Percentiles rank a stretch among this genome's conserved stretches.
These are phyloP conservation scores for Articulospora tetracladia DNA, from an alignment of 495 filamentous ascomycete genomes.

Conservation along the genomic window DNA sequence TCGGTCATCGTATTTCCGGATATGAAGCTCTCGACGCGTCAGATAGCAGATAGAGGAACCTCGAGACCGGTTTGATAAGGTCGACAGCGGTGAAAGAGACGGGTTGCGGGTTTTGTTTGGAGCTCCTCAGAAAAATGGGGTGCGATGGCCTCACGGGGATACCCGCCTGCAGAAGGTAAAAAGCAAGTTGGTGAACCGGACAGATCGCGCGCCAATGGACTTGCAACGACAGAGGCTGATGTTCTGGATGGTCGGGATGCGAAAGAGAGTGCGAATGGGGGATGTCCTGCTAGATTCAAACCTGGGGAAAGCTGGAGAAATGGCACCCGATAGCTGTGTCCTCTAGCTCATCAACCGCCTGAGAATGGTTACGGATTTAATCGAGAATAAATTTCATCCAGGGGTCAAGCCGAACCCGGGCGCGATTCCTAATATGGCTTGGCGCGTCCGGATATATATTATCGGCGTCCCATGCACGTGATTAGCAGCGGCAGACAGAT, in stretches of 20 bases:
- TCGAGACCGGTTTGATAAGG: background rate
- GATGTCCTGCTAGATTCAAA: background rate
- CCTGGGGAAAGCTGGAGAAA: background rate
- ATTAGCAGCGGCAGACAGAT: background rate
- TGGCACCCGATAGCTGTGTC: background rate
- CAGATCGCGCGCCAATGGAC: background rate
- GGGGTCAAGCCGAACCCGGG: background rate
- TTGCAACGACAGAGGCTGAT: too few species aligned
- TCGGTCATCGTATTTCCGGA: slow-evolving; percentile 18
- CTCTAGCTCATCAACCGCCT: background rate
- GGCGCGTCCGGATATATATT: background rate
- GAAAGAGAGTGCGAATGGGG: background rate
- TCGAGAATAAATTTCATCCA: background rate
- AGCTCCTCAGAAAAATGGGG: slow-evolving; percentile 1
- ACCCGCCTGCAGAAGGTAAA: background rate
- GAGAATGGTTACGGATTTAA: background rate
- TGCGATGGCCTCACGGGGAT: background rate
- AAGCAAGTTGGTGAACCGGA: background rate
- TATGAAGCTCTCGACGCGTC: background rate
- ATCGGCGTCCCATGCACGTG: background rate
- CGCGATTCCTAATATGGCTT: background rate
- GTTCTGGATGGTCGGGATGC: background rate
- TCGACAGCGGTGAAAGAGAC: background rate
- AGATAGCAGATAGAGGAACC: background rate
- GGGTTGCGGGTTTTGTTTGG: background rate